These are phyloP conservation scores for Ulota crispa DNA, from an alignment of 225 moss, liverwort and hornwort genomes.

Conservation along the genomic window DNA sequence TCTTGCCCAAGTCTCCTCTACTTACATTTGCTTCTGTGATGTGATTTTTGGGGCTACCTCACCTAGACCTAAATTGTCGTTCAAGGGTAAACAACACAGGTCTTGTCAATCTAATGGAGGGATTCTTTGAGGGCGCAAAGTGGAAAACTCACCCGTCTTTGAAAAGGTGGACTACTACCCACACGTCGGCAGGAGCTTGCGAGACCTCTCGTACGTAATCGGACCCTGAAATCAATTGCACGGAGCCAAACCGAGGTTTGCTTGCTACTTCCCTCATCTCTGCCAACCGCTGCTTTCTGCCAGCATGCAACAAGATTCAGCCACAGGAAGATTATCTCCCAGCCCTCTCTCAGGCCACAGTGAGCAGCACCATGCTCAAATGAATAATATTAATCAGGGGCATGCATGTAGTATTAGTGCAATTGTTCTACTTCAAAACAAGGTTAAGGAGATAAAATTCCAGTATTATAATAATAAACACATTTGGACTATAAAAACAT, in stretches of 20 bases:
- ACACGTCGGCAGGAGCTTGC: slow-evolving; percentile 90
- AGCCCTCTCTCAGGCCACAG: not conserved
- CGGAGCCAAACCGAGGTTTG: slow-evolving; percentile 84
- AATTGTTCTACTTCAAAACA: not conserved
- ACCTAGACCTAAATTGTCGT: no score
- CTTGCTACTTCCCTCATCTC: slow-evolving; percentile 74
- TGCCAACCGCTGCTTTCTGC: slow-evolving; percentile 89
- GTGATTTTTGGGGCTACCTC: no score
- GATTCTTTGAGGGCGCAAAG: not conserved
- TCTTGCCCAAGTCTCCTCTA: no score
- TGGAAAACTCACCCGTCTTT: slow-evolving; percentile 87
- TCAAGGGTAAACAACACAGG: no score
- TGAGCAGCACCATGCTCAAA: not conserved
- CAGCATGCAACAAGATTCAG: slow-evolving; percentile 27
- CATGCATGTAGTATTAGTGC: not conserved
- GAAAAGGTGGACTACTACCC: slow-evolving; percentile 97
- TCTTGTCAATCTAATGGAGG: not conserved
- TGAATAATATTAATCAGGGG: not conserved
- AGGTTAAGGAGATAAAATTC: not conserved
- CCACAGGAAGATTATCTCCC: not conserved
- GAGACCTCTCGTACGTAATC: slow-evolving; percentile 97
- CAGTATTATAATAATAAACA: not conserved
- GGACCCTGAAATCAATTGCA: slow-evolving; percentile 76
- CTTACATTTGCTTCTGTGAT: no score
- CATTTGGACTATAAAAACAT: not conserved